phyloP scores from a whole-genome alignment of 176 grass and related monocot genomes.

The Themeda triandra region DNA sequence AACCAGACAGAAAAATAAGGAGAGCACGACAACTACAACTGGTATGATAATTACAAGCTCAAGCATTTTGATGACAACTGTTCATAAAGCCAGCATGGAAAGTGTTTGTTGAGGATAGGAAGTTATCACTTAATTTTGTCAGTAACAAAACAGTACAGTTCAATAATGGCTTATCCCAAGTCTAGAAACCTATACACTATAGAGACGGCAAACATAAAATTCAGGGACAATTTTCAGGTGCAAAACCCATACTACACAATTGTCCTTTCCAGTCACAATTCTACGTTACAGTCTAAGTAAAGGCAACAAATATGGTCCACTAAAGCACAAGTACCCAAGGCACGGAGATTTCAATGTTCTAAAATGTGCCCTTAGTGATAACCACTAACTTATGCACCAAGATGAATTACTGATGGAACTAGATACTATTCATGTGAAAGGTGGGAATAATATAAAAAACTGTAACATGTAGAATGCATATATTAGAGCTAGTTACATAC shows the following conservation, averaged over 20 bases:
- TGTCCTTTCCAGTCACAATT: not conserved
- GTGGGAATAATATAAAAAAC: constrained; percentile 2
- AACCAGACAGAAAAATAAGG: not conserved
- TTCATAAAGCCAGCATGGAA: not conserved
- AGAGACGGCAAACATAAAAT: not conserved
- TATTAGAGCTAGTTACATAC: constrained; percentile 37
- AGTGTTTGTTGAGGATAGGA: not conserved
- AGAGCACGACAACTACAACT: not conserved
- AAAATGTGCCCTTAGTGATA: not conserved
- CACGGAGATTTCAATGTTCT: not conserved
- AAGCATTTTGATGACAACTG: not conserved
- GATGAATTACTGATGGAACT: constrained; percentile 20
- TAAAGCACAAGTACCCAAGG: not conserved
- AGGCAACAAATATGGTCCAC: not conserved
- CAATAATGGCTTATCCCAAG: not conserved
- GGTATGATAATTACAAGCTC: not conserved
- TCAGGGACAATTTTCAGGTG: not conserved
- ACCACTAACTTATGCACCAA: not conserved
- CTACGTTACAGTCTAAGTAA: not conserved
- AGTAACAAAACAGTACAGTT: not conserved
- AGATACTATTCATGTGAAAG: not conserved
- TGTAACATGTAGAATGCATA: not conserved
- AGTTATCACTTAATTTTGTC: not conserved
- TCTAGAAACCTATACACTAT: not conserved
- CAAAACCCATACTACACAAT: not conserved